These are phyloP conservation scores for Lobosporangium transversale DNA, from an alignment of 192 early-diverging fungal species.

Conservation along the genomic window DNA sequence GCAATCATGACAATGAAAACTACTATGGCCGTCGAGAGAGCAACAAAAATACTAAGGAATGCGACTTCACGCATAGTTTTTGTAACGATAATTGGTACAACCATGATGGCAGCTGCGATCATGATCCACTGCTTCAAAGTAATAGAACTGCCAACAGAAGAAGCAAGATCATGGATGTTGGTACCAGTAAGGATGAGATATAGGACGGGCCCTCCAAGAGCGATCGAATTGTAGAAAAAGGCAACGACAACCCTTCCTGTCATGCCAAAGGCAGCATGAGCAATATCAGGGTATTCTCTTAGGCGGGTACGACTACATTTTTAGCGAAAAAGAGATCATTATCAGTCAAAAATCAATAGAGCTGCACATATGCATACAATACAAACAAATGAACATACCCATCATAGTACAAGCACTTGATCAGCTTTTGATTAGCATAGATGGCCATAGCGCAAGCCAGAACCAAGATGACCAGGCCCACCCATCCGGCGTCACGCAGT, in stretches of 20 bases:
- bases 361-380: no score
- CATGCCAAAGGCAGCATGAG: conserved; percentile 61
- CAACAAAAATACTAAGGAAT: conserved; percentile 67
- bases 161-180: conserved; percentile 66
- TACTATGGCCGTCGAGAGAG: conserved; percentile 68
- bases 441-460: conserved; percentile 74
- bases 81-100: conserved; percentile 70
- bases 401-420: conserved; percentile 68
- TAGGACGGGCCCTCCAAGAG: conserved; percentile 65
- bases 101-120: conserved; percentile 62
- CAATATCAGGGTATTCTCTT: conserved; percentile 71
- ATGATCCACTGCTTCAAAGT: conserved; percentile 67
- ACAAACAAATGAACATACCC: conserved; percentile 45
- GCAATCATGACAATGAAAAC: conserved; percentile 67
- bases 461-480: conserved; percentile 71
- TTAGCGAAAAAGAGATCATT: no score
- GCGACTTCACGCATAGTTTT: conserved; percentile 79
- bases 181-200: conserved; percentile 72
- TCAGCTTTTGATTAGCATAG: conserved; percentile 79
- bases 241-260: conserved; percentile 59
- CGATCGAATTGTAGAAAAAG: conserved; percentile 65
- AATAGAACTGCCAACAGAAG: conserved; percentile 51
- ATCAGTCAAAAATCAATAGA: no score
- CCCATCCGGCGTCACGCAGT: conserved; percentile 80
- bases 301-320: conserved; percentile 63